phyloP scores from a whole-genome alignment of 2,329 filamentous ascomycete species.

The Lecanicillium sp. region DNA sequence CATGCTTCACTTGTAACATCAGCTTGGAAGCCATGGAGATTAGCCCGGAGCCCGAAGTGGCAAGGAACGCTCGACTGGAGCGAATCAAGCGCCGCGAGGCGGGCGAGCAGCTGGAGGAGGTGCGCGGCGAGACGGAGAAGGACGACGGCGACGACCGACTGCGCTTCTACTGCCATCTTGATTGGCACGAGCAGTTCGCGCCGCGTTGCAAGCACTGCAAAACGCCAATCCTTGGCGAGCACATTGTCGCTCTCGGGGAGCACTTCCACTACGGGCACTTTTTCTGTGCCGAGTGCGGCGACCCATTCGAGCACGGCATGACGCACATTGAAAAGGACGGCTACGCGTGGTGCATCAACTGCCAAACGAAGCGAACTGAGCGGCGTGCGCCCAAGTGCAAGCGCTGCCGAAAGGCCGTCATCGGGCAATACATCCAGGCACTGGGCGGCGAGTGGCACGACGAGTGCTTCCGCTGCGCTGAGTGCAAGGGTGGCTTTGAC shows the following conservation, averaged over 20 bases:
- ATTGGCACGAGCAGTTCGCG: conserved; percentile 92
- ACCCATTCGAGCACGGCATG: conserved; percentile 73
- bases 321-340: conserved; percentile 89
- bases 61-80: conserved; percentile 64
- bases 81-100: conserved; percentile 59
- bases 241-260: conserved; percentile 86
- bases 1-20: conserved; percentile 80
- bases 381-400: conserved; percentile 82
- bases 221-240: conserved; percentile 92
- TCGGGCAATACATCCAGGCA: conserved; percentile 84
- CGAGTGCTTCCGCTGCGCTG: conserved; percentile 76
- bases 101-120: conserved; percentile 55
- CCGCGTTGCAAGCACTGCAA: conserved; percentile 93
- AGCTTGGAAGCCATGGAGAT: conserved; percentile 92
- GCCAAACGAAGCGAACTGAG: conserved; percentile 88
- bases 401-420: conserved; percentile 76
- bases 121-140: conserved; percentile 55
- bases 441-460: conserved; percentile 92
- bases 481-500: conserved; percentile 54
- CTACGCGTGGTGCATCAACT: conserved; percentile 92
- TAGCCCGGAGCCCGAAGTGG: conserved; percentile 77
- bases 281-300: conserved; percentile 97
- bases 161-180: conserved; percentile 95
- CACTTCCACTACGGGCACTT: conserved; percentile 98
- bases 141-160: conserved; percentile 68